Evolutionary conservation across 352 stramenopile genomes (phyloP), one percentile per base, ranked within the genome.

Genomic region (Pythium brachiatum): DNA sequence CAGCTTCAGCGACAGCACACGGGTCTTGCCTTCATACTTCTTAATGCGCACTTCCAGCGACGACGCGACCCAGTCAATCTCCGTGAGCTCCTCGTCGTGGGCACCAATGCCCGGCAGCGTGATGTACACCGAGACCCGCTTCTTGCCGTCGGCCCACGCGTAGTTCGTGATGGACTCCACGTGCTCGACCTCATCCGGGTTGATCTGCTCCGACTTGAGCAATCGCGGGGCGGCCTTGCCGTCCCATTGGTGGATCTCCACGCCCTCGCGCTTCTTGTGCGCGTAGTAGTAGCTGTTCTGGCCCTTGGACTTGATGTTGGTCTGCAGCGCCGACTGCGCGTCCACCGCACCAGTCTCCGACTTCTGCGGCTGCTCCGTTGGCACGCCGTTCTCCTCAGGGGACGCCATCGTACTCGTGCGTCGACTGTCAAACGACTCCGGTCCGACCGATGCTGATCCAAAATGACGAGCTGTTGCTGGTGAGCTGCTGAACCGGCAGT

Each of bases 231-330:
- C 79, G 18, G 78, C 81, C 16, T 92, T 88, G 47, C 83, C 83
- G 69, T 95, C 83, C 83, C 86, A 95, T 68, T 90, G 71, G 62
- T 93, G 82, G 50, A 92, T 77, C 61, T 93, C 81, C 18, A 87
- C 86, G 54, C 86, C 62, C 20, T 91, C 71, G 57, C 86, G 86
- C 74, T 83, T 83, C 75, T 93, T 92, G 72, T 95, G 86, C 21
- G 86, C 86, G 60, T 95, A 95, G 62, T 95, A 95, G 70, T 95
- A 95, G 69, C 80, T 90, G 73, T 95, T 95, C 46, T 78, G 74
- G 25, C 83, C 86, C 69, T 92, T 93, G 27, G 53, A 79, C 64
- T 85, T 86, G 68, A 95, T 95, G 65, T 95, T 95, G 25, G 64
- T 75, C 44, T 95, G 83, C 57, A 94, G 69, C 39, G 83, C 86